A percentile compares a stretch with the other conserved stretches of the same genome.
Conservation (phyloP, 768 basidiomycete species). For the Mycena chlorophos region DNA sequence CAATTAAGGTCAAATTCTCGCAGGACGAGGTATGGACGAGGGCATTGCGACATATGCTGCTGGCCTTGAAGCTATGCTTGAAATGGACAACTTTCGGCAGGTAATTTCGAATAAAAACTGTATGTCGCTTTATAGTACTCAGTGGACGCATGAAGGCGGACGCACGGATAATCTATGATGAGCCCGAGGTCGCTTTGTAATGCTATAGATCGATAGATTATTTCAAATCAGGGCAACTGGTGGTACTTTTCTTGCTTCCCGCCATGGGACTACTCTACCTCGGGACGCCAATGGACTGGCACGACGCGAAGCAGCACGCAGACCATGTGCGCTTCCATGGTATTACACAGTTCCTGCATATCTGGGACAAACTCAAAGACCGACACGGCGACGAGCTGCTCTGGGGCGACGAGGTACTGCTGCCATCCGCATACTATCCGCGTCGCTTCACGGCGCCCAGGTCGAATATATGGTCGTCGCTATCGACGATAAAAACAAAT, state of each 20-base stretch:
- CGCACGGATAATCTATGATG: too few relatives aligned
- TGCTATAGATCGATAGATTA: constrained; percentile 7
- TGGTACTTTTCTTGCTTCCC: constrained; percentile 1
- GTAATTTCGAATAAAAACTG: constrained; percentile 35
- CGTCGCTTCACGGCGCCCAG: constrained; percentile 42
- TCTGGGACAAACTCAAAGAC: constrained; percentile 91
- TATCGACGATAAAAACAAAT: constrained; percentile 75
- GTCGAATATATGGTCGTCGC: constrained; percentile 95
- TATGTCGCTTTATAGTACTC: too few relatives aligned
- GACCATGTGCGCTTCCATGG: constrained; percentile 91
- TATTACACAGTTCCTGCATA: constrained; percentile 91
- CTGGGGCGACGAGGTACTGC: constrained; percentile 95
- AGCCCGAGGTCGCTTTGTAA: background rate
- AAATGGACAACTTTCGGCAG: constrained; percentile 84
- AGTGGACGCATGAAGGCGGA: too few relatives aligned
- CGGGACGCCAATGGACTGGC: constrained; percentile 92
- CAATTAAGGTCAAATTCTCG: constrained; percentile 91
- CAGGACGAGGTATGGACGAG: constrained; percentile 97
- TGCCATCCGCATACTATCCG: background rate
- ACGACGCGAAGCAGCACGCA: constrained; percentile 81
- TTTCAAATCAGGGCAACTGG: background rate
- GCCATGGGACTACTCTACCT: constrained; percentile 90
- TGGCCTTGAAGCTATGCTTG: constrained; percentile 84
- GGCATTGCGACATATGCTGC: constrained; percentile 85
- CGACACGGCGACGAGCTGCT: constrained; percentile 87